These are phyloP conservation scores for Tetracladium setigerum DNA, from an alignment of 495 filamentous ascomycete genomes.

Conservation along the genomic window DNA sequence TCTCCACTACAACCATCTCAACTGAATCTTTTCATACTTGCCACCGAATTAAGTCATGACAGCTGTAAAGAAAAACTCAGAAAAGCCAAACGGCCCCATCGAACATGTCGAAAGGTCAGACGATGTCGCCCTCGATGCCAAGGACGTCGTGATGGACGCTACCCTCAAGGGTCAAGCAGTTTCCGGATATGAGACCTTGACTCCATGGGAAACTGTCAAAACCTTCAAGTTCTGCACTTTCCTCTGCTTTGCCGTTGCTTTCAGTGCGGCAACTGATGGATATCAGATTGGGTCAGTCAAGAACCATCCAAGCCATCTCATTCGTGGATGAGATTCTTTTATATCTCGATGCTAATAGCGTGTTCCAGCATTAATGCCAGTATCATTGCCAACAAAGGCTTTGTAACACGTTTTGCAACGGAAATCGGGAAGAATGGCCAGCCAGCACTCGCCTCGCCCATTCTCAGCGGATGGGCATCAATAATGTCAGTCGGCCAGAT, in stretches of 20 bases:
- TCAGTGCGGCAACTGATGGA: conserved; percentile 10
- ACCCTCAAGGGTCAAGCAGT: conserved; percentile 2
- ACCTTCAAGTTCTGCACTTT: conserved; percentile 8
- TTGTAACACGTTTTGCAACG: conserved; percentile 5
- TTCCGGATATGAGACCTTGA: conserved; percentile 7
- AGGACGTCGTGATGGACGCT: background rate
- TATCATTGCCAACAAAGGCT: conserved; percentile 17
- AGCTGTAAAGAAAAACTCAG: background rate
- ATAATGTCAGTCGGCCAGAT: conserved; percentile 10
- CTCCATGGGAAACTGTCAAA: conserved; percentile 11
- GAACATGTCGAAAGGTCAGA: background rate
- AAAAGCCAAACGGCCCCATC: background rate
- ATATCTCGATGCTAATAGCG: background rate
- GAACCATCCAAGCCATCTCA: background rate
- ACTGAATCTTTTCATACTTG: too few species aligned
- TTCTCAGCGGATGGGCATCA: conserved; percentile 4
- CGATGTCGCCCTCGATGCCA: background rate
- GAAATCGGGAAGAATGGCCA: background rate
- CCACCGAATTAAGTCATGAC: too few species aligned
- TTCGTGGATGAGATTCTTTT: background rate
- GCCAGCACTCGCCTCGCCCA: background rate
- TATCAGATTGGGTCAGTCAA: conserved; percentile 14
- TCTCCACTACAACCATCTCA: too few species aligned
- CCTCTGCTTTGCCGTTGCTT: conserved; percentile 3
- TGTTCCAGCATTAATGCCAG: conserved; percentile 5